Conservation (phyloP, 805 yeast genomes). For the Sugiyamaella smithiae region DNA sequence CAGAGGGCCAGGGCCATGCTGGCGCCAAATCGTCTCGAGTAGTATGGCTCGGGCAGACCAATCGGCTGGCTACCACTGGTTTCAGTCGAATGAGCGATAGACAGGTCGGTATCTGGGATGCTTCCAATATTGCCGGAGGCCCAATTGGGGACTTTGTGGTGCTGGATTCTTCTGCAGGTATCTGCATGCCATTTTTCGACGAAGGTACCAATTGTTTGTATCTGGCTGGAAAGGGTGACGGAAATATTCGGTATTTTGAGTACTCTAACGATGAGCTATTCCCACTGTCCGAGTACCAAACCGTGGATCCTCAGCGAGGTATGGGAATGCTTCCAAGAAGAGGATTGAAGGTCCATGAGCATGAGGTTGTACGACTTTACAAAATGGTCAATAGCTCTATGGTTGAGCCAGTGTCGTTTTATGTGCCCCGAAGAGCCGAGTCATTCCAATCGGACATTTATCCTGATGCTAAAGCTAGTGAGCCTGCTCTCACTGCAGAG, state of each 20-base stretch:
- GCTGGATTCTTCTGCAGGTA: slow-evolving; percentile 89
- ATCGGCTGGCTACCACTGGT: slow-evolving; percentile 89
- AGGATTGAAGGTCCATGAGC: slow-evolving; percentile 71
- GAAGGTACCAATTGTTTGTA: slow-evolving; percentile 74
- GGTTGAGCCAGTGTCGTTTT: slow-evolving; percentile 88
- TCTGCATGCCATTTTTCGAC: slow-evolving; percentile 88
- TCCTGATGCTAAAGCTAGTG: slow-evolving; percentile 82
- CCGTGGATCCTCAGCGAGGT: slow-evolving; percentile 94
- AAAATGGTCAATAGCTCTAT: slow-evolving; percentile 83
- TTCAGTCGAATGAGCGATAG: slow-evolving; percentile 91
- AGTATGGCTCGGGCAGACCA: slow-evolving; percentile 84
- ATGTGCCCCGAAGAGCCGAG: slow-evolving; percentile 92
- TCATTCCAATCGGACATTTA: slow-evolving; percentile 89
- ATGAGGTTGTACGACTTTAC: slow-evolving; percentile 77
- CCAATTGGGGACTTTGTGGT: slow-evolving; percentile 86
- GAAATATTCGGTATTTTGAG: slow-evolving; percentile 92
- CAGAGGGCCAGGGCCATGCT: slow-evolving; percentile 85
- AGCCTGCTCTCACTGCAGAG: slow-evolving; percentile 72
- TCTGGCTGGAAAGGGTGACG: slow-evolving; percentile 97
- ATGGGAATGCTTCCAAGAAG: slow-evolving; percentile 86
- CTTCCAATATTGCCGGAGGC: slow-evolving; percentile 67
- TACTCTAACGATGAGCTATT: slow-evolving; percentile 78
- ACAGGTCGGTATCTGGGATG: slow-evolving; percentile 93
- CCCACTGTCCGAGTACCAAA: slow-evolving; percentile 84
- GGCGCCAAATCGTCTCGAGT: slow-evolving; percentile 92